Evolutionary conservation across 164 flowering plant species (phyloP), one percentile per base, ranked within the genome.

Genomic region (Annona cherimola): DNA sequence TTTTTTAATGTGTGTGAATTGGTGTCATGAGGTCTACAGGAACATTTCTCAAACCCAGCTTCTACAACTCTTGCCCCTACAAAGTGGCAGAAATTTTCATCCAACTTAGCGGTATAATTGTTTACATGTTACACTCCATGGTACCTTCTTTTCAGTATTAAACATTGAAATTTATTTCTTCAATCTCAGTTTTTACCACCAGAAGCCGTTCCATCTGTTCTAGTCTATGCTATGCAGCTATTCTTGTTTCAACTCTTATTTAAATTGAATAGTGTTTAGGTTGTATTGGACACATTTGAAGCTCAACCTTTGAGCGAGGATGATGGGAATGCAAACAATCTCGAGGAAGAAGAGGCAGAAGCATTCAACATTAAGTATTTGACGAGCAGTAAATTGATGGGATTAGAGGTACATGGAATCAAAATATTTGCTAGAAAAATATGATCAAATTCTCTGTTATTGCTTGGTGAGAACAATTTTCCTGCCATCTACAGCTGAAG

Each of bases 371-470:
- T 93, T 78, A 95, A 95, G 68, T 95, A 93, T 87, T 89, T 95
- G 71, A 93, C 99, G 11, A 95, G 99, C 83, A 91, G 95, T 83
- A 93, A 93, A 79, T 77, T 95, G 43, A 95, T 95, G 99, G 96
- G 98, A 61, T 83, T 95, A 75, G 99, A 95, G 89, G 99, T 91
- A 81, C 68, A 72, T 45, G 45, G 39, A n/a, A 9, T 16, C 39
- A 45, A 12, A 9, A 42, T 50, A 63, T 5, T 63, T 40, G 39
- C 45, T 20, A 62, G 11, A 26, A 41, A 62, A 62, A 8, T 68
- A 41, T 60, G 12, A 44, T 69, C 65, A 62, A 4, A 40, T 45
- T 44, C 11, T 68, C 54, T n/a, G 5, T 40, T 12, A 64, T 64
- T 20, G 16, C 41, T 64, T 41, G 44, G 35, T 26, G 35, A 12